Percentiles rank a stretch among this genome's conserved stretches.
These are phyloP conservation scores for Angophora floribunda DNA, from an alignment of 345 rosid species.

Conservation along the genomic window DNA sequence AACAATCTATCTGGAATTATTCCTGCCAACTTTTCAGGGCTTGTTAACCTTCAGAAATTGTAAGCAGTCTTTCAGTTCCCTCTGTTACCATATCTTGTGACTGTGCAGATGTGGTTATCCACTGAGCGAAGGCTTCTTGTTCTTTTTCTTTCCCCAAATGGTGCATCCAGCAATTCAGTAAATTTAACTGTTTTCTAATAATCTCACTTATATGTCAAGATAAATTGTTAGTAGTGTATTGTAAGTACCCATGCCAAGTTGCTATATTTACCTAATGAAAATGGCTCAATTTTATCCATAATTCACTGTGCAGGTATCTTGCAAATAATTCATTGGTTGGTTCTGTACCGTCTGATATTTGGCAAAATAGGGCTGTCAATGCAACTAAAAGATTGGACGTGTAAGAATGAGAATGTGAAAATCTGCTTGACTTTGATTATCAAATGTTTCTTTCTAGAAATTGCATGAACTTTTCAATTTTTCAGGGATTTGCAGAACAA, in stretches of 20 bases:
- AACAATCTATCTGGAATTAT: slow-evolving; percentile 64
- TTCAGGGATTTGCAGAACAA: slow-evolving; percentile 86
- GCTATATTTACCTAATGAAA: not conserved
- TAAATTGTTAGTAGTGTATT: not conserved
- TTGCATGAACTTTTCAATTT: not conserved
- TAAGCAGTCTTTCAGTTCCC: slow-evolving; percentile 21
- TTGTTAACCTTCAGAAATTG: slow-evolving; percentile 66
- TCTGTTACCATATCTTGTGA: not conserved
- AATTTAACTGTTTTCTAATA: not conserved
- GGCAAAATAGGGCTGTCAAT: slow-evolving; percentile 56
- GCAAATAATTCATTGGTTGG: slow-evolving; percentile 76
- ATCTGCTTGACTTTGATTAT: not conserved
- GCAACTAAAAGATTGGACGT: slow-evolving; percentile 38
- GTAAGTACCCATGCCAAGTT: not conserved
- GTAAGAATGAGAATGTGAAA: slow-evolving; percentile 37
- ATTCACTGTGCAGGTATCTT: slow-evolving; percentile 47
- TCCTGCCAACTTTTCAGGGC: slow-evolving; percentile 56
- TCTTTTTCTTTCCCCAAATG: not conserved
- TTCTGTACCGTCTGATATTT: slow-evolving; percentile 52
- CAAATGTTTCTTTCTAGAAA: not conserved
- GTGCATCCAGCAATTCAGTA: not conserved
- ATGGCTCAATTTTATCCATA: not conserved
- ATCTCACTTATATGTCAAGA: not conserved
- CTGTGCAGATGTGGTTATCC: not conserved
- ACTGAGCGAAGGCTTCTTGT: not conserved